These are phyloP conservation scores for Trichophyton verrucosum DNA, from an alignment of 2,329 filamentous ascomycete species.

Conservation along the genomic window DNA sequence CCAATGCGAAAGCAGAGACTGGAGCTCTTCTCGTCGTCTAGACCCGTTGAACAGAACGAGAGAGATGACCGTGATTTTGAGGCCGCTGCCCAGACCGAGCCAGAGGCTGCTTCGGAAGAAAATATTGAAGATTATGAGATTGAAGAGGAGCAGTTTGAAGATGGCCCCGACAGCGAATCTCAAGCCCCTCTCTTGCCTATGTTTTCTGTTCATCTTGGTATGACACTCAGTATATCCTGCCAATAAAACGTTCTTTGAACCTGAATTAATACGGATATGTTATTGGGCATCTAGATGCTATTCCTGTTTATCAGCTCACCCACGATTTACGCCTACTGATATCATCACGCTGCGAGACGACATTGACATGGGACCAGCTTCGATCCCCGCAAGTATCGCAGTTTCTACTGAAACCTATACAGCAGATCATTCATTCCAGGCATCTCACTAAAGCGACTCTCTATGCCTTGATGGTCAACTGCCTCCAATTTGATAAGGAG, in stretches of 20 bases:
- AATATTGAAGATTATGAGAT: slow-evolving; percentile 30
- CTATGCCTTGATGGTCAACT: slow-evolving; percentile 87
- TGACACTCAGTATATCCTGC: slow-evolving; percentile 7
- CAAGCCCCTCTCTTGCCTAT: slow-evolving; percentile 53
- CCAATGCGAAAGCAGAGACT: slow-evolving; percentile 2
- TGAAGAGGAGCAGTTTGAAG: slow-evolving; percentile 29
- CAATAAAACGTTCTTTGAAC: background rate
- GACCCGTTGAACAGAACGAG: background rate
- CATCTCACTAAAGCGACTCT: slow-evolving; percentile 79
- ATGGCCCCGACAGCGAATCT: slow-evolving; percentile 23
- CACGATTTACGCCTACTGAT: slow-evolving; percentile 81
- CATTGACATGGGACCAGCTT: slow-evolving; percentile 85
- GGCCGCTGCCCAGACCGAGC: background rate
- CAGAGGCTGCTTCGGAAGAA: slow-evolving; percentile 7
- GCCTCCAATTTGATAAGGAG: slow-evolving; percentile 84
- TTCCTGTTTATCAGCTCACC: slow-evolving; percentile 82
- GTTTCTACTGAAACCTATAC: slow-evolving; percentile 90
- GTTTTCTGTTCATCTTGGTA: slow-evolving; percentile 71
- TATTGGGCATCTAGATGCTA: slow-evolving; percentile 46
- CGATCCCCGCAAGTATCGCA: slow-evolving; percentile 92
- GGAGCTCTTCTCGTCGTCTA: background rate
- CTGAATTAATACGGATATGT: background rate
- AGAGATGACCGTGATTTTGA: background rate
- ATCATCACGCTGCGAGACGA: slow-evolving; percentile 76
- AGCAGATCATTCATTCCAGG: slow-evolving; percentile 69